A percentile compares a stretch with the other conserved stretches of the same genome.
These are phyloP conservation scores for Cyberlindnera meyerae DNA, from an alignment of 805 yeast species.

Conservation along the genomic window DNA sequence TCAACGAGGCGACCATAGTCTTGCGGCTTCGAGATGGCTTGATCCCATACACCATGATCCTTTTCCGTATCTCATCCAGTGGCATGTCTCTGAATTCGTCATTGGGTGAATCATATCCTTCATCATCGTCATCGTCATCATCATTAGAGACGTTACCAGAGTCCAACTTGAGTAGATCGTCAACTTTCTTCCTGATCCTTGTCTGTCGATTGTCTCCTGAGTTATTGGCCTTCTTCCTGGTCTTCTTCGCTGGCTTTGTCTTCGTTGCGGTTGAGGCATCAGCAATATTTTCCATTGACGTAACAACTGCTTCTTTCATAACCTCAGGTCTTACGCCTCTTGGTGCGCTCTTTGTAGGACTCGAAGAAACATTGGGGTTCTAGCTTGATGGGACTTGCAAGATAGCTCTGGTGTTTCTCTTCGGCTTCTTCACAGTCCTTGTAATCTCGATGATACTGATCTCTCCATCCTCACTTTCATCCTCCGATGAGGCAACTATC, in stretches of 20 bases:
- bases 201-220: no score
- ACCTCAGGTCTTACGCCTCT: no score
- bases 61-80: constrained; percentile 19
- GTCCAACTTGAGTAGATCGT: not conserved
- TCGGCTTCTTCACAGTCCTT: constrained; percentile 19
- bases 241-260: no score
- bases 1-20: constrained; percentile 20
- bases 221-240: no score
- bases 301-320: no score
- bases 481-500: constrained; percentile 21
- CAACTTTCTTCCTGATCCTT: no score
- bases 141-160: not conserved
- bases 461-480: constrained; percentile 19
- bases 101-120: not conserved
- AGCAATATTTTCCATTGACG: no score
- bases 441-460: constrained; percentile 26
- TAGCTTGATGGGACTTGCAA: constrained; percentile 24
- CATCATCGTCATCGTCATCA: constrained; percentile 13
- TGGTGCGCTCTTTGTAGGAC: constrained; percentile 8
- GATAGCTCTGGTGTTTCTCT: constrained; percentile 7
- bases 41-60: constrained; percentile 22
- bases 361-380: constrained; percentile 9
- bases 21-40: constrained; percentile 21
- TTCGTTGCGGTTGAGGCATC: no score
- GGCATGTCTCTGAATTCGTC: constrained; percentile 12